Evolutionary conservation across 306 rosid genomes (phyloP).

Genomic region (Gleditsia sinensis): DNA sequence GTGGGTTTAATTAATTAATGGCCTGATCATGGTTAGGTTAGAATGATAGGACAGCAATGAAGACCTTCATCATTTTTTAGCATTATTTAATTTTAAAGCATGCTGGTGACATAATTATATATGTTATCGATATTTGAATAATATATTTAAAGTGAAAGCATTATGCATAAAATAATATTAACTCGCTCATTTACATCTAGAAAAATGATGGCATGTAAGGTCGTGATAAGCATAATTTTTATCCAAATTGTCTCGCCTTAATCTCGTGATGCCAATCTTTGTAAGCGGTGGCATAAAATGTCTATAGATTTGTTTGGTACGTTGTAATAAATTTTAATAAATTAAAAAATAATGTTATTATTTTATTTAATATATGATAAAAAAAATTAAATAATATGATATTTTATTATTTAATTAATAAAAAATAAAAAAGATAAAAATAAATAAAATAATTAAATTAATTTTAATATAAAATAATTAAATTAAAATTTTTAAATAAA

Average conservation of each 20-base stretch:
- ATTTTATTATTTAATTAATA: too few species aligned
- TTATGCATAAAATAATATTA: not conserved
- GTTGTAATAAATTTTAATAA: too few species aligned
- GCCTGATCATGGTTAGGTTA: not conserved
- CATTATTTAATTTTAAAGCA: slow-evolving; percentile 28
- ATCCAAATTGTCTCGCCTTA: not conserved
- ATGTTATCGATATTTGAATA: not conserved
- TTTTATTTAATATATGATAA: too few species aligned
- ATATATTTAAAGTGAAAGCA: not conserved
- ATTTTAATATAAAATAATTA: too few species aligned
- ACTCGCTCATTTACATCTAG: slow-evolving; percentile 12
- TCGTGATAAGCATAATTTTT: not conserved
- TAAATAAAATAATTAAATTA: too few species aligned
- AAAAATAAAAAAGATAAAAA: too few species aligned
- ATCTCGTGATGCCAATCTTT: not conserved
- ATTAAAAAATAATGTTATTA: too few species aligned
- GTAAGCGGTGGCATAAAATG: too few species aligned
- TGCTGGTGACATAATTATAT: slow-evolving; percentile 16
- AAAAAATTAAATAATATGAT: too few species aligned
- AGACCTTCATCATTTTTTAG: not conserved
- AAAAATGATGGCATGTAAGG: slow-evolving; percentile 24
- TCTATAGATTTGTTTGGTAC: too few species aligned
- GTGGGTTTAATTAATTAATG: not conserved
- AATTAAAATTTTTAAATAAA: too few species aligned
- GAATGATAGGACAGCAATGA: slow-evolving; percentile 18